A percentile compares a stretch with the other conserved stretches of the same genome.
Evolutionary conservation across 805 yeast species (phyloP).

Genomic region (Scheffersomyces coipomensis): DNA sequence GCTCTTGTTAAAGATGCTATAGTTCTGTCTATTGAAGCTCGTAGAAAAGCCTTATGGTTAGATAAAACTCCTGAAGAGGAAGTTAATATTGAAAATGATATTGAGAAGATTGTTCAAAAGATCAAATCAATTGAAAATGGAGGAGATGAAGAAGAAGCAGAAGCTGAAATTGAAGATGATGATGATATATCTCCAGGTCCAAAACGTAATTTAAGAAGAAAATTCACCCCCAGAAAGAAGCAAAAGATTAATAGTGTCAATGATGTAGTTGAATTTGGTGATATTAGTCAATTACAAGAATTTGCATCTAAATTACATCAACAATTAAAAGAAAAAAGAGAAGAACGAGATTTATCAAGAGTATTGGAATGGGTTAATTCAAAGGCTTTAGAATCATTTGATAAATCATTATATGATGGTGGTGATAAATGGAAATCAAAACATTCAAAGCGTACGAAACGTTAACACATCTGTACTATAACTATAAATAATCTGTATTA

Average conservation of each 20-base stretch:
- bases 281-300: conserved; percentile 20
- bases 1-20: conserved; percentile 51
- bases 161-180: conserved; percentile 34
- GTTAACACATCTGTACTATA: conserved; percentile 6
- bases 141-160: conserved; percentile 12
- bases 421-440: conserved; percentile 32
- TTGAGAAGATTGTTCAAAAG: conserved; percentile 30
- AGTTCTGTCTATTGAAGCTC: conserved; percentile 52
- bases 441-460: conserved; percentile 14
- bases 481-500: conserved; percentile 4
- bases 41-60: conserved; percentile 53
- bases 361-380: conserved; percentile 64
- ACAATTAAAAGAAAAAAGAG: conserved; percentile 28
- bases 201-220: conserved; percentile 30
- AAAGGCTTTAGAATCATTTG: conserved; percentile 50
- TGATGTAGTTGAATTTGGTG: conserved; percentile 28
- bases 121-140: conserved; percentile 13
- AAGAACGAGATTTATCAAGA: conserved; percentile 42
- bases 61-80: conserved; percentile 37
- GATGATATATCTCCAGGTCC: conserved; percentile 25
- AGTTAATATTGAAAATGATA: conserved; percentile 34
- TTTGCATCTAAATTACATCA: conserved; percentile 23
- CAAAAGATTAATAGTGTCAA: conserved; percentile 27
- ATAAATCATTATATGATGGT: conserved; percentile 58
- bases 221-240: conserved; percentile 32